Conservation (phyloP, 768 basidiomycete species). For the Phaeotremella skinneri region DNA sequence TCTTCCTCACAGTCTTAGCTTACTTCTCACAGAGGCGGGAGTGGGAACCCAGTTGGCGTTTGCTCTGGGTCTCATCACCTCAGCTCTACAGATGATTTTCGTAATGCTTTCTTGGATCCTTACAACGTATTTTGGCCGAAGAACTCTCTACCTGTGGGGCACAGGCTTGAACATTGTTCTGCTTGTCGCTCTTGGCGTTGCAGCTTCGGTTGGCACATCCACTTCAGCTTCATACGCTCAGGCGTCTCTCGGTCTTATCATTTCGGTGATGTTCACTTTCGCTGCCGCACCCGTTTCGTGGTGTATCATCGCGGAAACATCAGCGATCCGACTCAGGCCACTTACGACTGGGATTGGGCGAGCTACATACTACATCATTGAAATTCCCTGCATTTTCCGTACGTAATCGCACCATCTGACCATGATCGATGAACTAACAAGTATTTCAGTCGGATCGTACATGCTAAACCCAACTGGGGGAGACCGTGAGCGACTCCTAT, state of each 20-base stretch:
- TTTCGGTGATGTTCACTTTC: conserved; percentile 37
- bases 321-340: conserved; percentile 36
- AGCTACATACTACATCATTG: conserved; percentile 42
- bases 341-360: conserved; percentile 45
- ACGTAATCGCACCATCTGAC: conserved; percentile 1
- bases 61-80: conserved; percentile 44
- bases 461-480: conserved; percentile 44
- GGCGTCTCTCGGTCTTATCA: conserved; percentile 38
- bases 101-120: conserved; percentile 37
- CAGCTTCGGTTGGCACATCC: conserved; percentile 28
- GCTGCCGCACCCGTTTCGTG: conserved; percentile 36
- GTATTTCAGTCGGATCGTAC: conserved; percentile 27
- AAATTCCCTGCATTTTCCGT: conserved; percentile 40
- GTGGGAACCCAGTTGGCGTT: conserved; percentile 31
- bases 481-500: conserved; percentile 18
- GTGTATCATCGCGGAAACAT: conserved; percentile 38
- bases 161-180: conserved; percentile 35
- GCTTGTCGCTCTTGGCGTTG: conserved; percentile 40
- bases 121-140: conserved; percentile 43
- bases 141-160: conserved; percentile 44
- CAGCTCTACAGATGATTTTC: conserved; percentile 32
- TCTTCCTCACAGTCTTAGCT: not conserved
- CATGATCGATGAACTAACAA: not conserved
- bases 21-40: conserved; percentile 30
- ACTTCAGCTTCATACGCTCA: conserved; percentile 30